A percentile compares a stretch with the other conserved stretches of the same genome.
Evolutionary conservation across 1,139 yeast species (phyloP).

Genomic region (Blastobotrys aristatus): DNA sequence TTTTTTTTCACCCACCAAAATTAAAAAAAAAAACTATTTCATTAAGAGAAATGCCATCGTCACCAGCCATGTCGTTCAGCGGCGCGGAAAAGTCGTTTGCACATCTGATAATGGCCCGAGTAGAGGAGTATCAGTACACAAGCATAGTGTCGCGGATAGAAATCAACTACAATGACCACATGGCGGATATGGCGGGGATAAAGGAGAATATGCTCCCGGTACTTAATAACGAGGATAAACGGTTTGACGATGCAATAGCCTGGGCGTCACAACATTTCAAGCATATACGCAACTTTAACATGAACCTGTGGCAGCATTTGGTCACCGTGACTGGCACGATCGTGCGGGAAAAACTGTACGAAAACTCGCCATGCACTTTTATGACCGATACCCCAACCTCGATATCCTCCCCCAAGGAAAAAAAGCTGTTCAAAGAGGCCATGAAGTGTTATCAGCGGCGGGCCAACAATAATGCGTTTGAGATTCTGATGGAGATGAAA

Average conservation of each 20-base stretch:
- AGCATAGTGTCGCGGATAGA: slow-evolving; percentile 1
- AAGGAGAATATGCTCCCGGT: slow-evolving; percentile 2
- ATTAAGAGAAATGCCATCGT: not conserved
- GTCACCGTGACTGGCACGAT: slow-evolving; percentile 11
- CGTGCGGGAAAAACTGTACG: slow-evolving; percentile 10
- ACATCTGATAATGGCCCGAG: slow-evolving; percentile 8
- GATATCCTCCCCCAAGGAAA: not conserved
- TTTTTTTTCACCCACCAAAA: not conserved
- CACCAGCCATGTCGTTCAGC: slow-evolving; percentile 1
- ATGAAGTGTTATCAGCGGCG: slow-evolving; percentile 4
- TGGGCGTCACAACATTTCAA: slow-evolving; percentile 9
- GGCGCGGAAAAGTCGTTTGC: slow-evolving; percentile 2
- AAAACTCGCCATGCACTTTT: slow-evolving; percentile 4
- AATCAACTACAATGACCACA: slow-evolving; percentile 10
- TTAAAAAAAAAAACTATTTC: not conserved
- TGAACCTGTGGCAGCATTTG: slow-evolving; percentile 9
- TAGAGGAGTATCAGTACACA: slow-evolving; percentile 7
- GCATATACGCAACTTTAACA: slow-evolving; percentile 5
- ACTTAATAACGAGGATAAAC: slow-evolving; percentile 5
- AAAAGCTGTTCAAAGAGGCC: slow-evolving; percentile 8
- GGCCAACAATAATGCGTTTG: slow-evolving; percentile 9
- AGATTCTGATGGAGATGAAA: slow-evolving; percentile 10
- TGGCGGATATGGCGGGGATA: slow-evolving; percentile 2
- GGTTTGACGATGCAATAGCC: slow-evolving; percentile 9
- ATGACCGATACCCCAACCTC: not conserved